Conservation (phyloP, 208 protist genomes). For the Naegleria fowleri region DNA sequence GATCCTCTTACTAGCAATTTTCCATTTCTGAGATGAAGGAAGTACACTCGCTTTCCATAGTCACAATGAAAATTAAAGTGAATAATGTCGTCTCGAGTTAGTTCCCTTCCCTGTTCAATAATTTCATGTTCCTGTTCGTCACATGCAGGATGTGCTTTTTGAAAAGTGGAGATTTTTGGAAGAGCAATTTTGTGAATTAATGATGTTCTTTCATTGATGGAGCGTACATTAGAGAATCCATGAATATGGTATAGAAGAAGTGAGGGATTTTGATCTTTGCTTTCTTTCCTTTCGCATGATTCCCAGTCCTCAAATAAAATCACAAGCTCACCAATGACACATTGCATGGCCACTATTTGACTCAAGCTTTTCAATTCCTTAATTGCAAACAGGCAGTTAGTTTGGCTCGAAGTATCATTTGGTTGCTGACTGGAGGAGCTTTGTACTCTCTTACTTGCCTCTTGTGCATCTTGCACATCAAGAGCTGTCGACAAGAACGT, state of each 20-base stretch:
- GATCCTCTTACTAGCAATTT: background rate
- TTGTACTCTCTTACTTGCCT: too few species aligned
- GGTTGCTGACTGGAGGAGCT: too few species aligned
- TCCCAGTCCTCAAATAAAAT: background rate
- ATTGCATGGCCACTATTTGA: background rate
- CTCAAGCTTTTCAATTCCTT: background rate
- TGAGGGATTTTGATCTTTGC: too few species aligned
- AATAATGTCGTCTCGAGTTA: background rate
- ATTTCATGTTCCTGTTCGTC: background rate
- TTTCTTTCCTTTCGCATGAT: background rate
- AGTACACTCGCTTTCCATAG: background rate
- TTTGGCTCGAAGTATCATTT: too few species aligned
- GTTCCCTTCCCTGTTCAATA: too few species aligned
- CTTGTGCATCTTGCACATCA: background rate
- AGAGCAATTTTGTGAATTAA: background rate
- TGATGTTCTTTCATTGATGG: background rate
- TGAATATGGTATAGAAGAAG: background rate
- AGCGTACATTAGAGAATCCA: background rate
- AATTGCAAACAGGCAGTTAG: background rate
- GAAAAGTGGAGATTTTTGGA: background rate
- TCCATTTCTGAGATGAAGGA: background rate
- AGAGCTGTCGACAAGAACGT: background rate
- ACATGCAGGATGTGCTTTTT: background rate
- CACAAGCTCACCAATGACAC: background rate
- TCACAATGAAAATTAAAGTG: background rate